Evolutionary conservation across 2,329 filamentous ascomycete species (phyloP).

Genomic region (Trichophyton simii): DNA sequence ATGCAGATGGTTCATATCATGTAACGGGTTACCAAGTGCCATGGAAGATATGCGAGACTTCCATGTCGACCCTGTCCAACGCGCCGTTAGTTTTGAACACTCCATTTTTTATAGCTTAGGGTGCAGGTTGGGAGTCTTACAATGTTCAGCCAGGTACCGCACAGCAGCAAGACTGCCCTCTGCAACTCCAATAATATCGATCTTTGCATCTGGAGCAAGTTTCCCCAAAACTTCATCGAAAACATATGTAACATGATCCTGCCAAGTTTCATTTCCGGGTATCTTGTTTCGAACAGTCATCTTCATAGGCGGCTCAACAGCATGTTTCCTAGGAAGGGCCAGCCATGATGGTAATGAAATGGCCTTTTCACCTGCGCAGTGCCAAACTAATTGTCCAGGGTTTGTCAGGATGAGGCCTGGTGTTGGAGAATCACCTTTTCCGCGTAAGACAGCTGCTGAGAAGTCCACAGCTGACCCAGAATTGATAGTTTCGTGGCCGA

Average conservation of each 20-base stretch:
- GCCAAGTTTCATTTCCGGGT: constrained; percentile 43
- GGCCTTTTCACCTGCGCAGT: constrained; percentile 47
- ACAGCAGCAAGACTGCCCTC: constrained; percentile 50
- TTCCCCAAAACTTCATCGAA: constrained; percentile 51
- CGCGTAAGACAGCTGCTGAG: constrained; percentile 34
- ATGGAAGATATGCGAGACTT: constrained; percentile 29
- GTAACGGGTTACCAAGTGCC: constrained; percentile 28
- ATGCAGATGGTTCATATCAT: constrained; percentile 21
- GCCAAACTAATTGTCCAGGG: constrained; percentile 64
- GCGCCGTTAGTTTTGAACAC: background rate
- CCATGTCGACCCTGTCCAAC: constrained; percentile 28
- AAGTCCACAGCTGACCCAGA: constrained; percentile 59
- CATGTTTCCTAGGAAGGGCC: constrained; percentile 48
- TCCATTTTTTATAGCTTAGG: background rate
- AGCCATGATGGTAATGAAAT: constrained; percentile 49
- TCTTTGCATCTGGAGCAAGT: constrained; percentile 39
- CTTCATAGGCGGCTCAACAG: constrained; percentile 45
- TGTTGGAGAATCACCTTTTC: constrained; percentile 6
- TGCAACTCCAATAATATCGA: constrained; percentile 62
- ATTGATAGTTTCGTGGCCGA: constrained; percentile 53
- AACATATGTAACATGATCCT: constrained; percentile 53
- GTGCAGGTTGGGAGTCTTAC: constrained; percentile 28
- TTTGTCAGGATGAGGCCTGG: constrained; percentile 64
- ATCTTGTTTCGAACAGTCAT: constrained; percentile 49
- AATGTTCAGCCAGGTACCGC: constrained; percentile 45